Conservation (phyloP, 257 asterid genomes). For the Petunia secreta region DNA sequence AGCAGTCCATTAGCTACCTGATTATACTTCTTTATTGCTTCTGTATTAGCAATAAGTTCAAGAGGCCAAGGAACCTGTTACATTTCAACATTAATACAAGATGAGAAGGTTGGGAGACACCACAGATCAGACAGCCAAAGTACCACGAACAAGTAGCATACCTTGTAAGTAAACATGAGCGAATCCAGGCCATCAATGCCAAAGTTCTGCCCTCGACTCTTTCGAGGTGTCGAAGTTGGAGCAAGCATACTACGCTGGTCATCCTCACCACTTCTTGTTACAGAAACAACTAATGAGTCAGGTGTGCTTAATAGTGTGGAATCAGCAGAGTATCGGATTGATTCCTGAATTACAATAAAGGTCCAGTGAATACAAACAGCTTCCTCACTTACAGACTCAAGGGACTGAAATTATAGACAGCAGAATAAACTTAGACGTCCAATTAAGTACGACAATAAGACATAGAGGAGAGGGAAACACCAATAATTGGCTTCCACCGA, state of each 20-base stretch:
- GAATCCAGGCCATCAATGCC: constrained; percentile 84
- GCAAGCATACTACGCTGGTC: constrained; percentile 52
- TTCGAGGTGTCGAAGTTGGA: constrained; percentile 66
- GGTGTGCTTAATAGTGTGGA: constrained; percentile 72
- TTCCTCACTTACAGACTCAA: constrained; percentile 32
- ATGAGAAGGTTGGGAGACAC: constrained; percentile 3
- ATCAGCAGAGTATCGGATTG: constrained; percentile 92
- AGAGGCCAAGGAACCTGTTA: constrained; percentile 95
- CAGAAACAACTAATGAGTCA: constrained; percentile 78
- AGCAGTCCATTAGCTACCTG: constrained; percentile 58
- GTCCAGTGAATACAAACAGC: constrained; percentile 7
- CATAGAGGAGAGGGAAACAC: constrained; percentile 16
- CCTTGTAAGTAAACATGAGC: constrained; percentile 89
- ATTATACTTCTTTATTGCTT: constrained; percentile 89
- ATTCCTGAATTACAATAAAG: constrained; percentile 64
- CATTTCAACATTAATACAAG: constrained; percentile 30
- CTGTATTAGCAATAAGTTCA: constrained; percentile 88
- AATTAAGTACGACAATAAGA: neutral
- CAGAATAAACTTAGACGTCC: constrained; percentile 5
- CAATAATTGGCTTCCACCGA: neutral
- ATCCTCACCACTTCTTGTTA: constrained; percentile 59
- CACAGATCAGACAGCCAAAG: neutral
- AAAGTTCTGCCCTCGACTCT: constrained; percentile 62
- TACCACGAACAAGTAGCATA: constrained; percentile 18
- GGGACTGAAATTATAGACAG: neutral